Evolutionary conservation across 371 early-diverging fungal genomes (phyloP), one percentile per base, ranked within the genome.

Genomic region (Chytridium lagenaria): DNA sequence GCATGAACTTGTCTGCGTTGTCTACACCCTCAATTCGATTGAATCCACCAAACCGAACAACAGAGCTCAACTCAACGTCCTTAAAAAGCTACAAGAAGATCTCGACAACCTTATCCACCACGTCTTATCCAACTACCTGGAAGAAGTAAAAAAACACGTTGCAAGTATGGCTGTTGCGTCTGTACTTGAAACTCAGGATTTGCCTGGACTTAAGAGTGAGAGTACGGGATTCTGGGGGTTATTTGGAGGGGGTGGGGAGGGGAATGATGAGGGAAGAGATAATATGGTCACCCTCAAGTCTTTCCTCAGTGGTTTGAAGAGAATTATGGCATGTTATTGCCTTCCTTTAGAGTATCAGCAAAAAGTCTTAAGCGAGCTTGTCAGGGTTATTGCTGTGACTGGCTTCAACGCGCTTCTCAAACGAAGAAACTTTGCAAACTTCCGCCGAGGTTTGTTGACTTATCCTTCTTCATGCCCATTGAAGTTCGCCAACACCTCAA

Each of bases 351-450:
- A 66, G 31, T 61, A 73, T 23, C 55, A 68, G 28, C 3, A 23
- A 2, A 12, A 49, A 38, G 50, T 73, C 39, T 83, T 96, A 75
- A 92, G 92, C 0, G 96, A 96, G 80, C 80, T 98, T 39, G 83
- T 98, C 67, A 92, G 94, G 68, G 88, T 94, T 55, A 91, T 97
- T 77, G 97, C 98, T 51, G 92, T 94, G 22, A 89, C 92, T 2
- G 91, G 95, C 0, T 98, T 98, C 82, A 99, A 99, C 81, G 93
- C 97, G 78, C 78, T 99, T 68, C 86, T 99, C 66, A 95, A 96
- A 94, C 88, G 91, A 65, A 86, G 86, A 63, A 80, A 80, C 67
- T 88, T 86, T 70, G 78, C 76, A 50, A 86, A 83, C 7, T 86
- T 84, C 82, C 85, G 85, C 73, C 77, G 88, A 19, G 72, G 72